Percentiles rank a stretch among this genome's conserved stretches.
Conservation (phyloP, 1,139 yeast genomes). For the Debaryomyces fabryi region DNA sequence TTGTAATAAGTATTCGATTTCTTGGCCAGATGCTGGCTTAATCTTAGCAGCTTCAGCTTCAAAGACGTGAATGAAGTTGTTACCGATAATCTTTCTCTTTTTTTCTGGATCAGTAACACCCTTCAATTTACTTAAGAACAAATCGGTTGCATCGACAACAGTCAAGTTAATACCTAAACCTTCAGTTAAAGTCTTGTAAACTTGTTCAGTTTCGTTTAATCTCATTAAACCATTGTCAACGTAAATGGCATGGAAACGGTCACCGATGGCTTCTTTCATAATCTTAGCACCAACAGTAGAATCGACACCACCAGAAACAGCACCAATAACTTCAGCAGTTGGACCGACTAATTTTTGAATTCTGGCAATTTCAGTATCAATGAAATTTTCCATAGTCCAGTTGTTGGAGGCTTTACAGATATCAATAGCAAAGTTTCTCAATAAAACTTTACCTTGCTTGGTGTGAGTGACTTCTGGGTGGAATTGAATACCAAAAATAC, state of each 20-base stretch:
- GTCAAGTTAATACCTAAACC: conserved; percentile 94
- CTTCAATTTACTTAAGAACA: conserved; percentile 80
- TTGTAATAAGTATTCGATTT: conserved; percentile 90
- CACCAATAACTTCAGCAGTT: conserved; percentile 98
- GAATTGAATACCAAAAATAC: conserved; percentile 94
- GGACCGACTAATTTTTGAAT: conserved; percentile 93
- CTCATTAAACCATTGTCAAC: conserved; percentile 99
- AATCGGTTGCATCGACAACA: conserved; percentile 92
- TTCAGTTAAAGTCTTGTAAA: conserved; percentile 83
- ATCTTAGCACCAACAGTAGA: conserved; percentile 98
- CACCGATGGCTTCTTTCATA: conserved; percentile 98
- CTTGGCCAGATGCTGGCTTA: conserved; percentile 86
- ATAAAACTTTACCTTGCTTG: conserved; percentile 80
- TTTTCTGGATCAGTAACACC: conserved; percentile 99
- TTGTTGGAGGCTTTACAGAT: conserved; percentile 85
- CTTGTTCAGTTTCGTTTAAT: conserved; percentile 85
- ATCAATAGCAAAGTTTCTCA: conserved; percentile 89
- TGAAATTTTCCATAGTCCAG: conserved; percentile 98
- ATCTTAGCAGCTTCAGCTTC: conserved; percentile 95
- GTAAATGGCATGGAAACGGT: conserved; percentile 96
- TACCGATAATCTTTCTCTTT: conserved; percentile 98
- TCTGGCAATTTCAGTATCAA: conserved; percentile 93
- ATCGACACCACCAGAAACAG: conserved; percentile 99
- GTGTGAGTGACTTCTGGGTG: conserved; percentile 99
- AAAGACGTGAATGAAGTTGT: conserved; percentile 94